Percentiles rank a stretch among this genome's conserved stretches.
These are phyloP conservation scores for Solanum hybrid DNA, from an alignment of 305 asterid species.

Conservation along the genomic window DNA sequence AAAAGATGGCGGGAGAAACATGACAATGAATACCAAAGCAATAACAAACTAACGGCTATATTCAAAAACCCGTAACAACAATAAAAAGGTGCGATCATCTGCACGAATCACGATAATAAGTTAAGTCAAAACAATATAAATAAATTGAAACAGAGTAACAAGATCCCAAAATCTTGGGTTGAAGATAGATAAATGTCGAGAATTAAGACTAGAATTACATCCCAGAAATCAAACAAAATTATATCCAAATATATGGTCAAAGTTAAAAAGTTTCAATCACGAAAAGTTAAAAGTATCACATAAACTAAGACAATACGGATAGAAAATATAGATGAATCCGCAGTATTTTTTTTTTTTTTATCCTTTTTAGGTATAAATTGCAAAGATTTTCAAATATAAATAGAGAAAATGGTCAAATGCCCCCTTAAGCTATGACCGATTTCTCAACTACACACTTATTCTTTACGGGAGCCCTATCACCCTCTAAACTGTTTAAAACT, in stretches of 20 bases:
- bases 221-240: no score
- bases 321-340: no score
- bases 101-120: not conserved
- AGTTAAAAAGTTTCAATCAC: no score
- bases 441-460: no score
- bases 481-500: no score
- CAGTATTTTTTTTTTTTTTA: not conserved
- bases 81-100: not conserved
- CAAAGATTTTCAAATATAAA: no score
- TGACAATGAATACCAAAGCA: not conserved
- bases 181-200: not conserved
- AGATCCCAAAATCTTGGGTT: not conserved
- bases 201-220: not conserved
- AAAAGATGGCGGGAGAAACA: not conserved
- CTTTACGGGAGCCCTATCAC: no score
- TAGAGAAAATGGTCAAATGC: no score
- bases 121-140: not conserved
- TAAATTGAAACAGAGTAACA: not conserved
- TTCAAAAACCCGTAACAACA: not conserved
- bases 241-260: not conserved
- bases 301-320: no score
- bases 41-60: not conserved
- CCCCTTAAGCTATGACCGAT: no score
- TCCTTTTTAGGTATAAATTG: not conserved
- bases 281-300: not conserved